phyloP scores from a whole-genome alignment of 139 green algal genomes.

The Dunaliella sp. region DNA sequence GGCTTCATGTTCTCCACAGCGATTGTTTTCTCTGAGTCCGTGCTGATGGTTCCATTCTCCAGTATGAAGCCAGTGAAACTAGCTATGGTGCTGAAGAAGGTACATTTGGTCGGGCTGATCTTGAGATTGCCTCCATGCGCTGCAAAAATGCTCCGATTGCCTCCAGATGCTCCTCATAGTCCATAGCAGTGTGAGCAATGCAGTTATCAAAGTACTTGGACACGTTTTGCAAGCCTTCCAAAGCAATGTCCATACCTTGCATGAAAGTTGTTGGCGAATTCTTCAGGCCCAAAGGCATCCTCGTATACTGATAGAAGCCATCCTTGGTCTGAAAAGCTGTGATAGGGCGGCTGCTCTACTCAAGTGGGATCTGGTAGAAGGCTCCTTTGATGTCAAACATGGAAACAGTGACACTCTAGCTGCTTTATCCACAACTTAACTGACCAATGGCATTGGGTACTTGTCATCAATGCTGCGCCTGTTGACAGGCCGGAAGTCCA shows the following conservation, averaged over 20 bases:
- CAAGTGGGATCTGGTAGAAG: neutral
- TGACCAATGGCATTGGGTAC: slow-evolving; percentile 1
- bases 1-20: slow-evolving; percentile 3
- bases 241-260: neutral
- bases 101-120: neutral
- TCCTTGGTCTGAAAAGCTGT: neutral
- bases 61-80: slow-evolving; percentile 2
- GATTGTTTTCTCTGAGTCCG: neutral
- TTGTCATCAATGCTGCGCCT: neutral
- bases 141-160: neutral
- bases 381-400: slow-evolving; percentile 5
- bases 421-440: neutral
- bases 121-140: neutral
- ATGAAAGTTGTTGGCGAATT: neutral
- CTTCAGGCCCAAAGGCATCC: slow-evolving; percentile 8
- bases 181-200: neutral
- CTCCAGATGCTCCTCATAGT: slow-evolving; percentile 2
- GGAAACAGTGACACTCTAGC: neutral
- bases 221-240: neutral
- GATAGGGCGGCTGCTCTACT: neutral
- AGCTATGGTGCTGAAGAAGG: neutral
- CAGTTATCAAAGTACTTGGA: neutral
- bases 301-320: neutral
- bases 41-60: neutral
- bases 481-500: slow-evolving; percentile 12